Percentiles rank a stretch among this genome's conserved stretches.
Evolutionary conservation across 2,329 filamentous ascomycete species (phyloP).

Genomic region (Botrytis cinerea): DNA sequence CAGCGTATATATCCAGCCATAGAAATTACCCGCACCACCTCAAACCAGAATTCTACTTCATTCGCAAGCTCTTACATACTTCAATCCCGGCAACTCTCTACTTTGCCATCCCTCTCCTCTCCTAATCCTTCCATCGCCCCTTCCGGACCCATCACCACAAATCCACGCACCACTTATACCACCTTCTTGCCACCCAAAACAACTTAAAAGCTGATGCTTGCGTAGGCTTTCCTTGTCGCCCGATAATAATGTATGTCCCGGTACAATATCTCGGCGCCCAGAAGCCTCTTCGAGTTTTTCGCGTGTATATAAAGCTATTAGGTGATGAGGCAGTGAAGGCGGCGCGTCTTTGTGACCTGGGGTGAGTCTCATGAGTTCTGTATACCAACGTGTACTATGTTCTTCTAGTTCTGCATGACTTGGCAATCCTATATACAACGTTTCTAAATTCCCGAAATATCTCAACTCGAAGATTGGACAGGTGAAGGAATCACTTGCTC

Average conservation of each 20-base stretch:
- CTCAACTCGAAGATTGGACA: constrained; percentile 13
- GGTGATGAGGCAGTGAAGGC: not conserved
- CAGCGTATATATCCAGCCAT: not conserved
- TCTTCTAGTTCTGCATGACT: not conserved
- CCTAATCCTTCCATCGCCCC: not conserved
- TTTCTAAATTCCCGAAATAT: not conserved
- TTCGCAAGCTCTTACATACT: constrained; percentile 8
- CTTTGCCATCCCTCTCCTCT: constrained; percentile 11
- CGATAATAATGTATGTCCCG: not conserved
- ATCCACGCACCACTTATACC: constrained; percentile 14
- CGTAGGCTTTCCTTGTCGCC: not conserved
- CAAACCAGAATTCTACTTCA: not conserved
- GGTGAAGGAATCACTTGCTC: constrained; percentile 7
- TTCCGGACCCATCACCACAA: constrained; percentile 3
- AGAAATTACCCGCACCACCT: not conserved
- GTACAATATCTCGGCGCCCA: constrained; percentile 7
- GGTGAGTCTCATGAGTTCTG: constrained; percentile 7
- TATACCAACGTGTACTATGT: not conserved
- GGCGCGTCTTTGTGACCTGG: not conserved
- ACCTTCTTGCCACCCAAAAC: constrained; percentile 21
- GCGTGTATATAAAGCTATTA: not conserved
- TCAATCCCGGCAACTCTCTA: constrained; percentile 5
- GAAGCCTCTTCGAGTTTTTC: not conserved
- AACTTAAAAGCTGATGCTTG: constrained; percentile 21
- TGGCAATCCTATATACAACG: constrained; percentile 18